Evolutionary conservation across 257 asterid genomes (phyloP), one percentile per base, ranked within the genome.

Genomic region (Anisodus acutangulus): DNA sequence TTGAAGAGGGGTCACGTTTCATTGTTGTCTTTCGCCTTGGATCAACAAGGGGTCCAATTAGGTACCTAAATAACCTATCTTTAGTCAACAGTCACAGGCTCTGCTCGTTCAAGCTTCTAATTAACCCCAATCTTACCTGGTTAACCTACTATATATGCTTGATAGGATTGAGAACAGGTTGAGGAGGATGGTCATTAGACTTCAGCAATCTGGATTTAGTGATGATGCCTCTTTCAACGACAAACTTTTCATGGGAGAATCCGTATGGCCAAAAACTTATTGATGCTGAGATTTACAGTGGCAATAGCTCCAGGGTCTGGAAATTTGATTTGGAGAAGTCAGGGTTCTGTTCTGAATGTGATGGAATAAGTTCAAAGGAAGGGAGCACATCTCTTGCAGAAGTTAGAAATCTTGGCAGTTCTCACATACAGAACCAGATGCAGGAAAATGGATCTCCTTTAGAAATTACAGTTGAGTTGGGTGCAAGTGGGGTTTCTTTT

Each of bases 1-100:
- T 91, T 87, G 99, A 96, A 88, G 99, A 96, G 91, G 99, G 99
- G 26, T 96, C 97, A 80, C 99, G 99, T 45, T 96, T 94, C 87
- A 88, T 91, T 84, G 94, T 94, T 68, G 98, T 96, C 43, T 94
- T 94, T 80, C 99, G 99, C 80, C 91, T 92, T 83, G 99, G 98
- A 87, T 89, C 98, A 9, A 78, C 88, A 78, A 89, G 89, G 84
- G 99, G 98, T 84, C 98, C 98, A 81, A 90, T 96, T 55, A 96
- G 99, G 98, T 96, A 90, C 78, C 82, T 47, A 19, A 57, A 3
- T 19, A 22, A 31, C 59, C 79, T 49, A 26, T n/a, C 13, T 67
- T 45, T 66, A 57, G 79, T 26, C 39, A n/a, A 63, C 85, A 55
- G 64, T 64, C n/a, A 49, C 59, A 9, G 64, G 16, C 13, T 78